These are phyloP conservation scores for Nemania sp. DNA, from an alignment of 2,329 filamentous ascomycete genomes.

Conservation along the genomic window DNA sequence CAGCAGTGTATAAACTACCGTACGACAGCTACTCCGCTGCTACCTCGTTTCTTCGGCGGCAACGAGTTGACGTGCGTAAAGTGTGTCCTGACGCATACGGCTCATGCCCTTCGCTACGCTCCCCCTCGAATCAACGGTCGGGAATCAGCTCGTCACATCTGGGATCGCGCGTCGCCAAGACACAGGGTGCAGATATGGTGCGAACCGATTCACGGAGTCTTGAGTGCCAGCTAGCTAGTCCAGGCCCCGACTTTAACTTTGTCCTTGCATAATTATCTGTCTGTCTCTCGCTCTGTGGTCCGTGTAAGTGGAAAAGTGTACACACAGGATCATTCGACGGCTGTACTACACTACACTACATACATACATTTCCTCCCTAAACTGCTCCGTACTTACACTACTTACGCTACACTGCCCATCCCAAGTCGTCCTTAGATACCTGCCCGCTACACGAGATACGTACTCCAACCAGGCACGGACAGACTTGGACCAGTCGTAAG, in stretches of 20 bases:
- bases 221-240: too few species aligned
- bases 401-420: background rate
- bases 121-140: constrained; percentile 35
- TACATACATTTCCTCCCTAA: too few species aligned
- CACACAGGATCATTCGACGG: too few species aligned
- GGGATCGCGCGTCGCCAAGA: constrained; percentile 42
- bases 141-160: constrained; percentile 37
- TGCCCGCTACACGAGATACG: background rate
- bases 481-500: constrained; percentile 4
- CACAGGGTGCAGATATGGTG: constrained; percentile 27
- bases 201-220: constrained; percentile 15
- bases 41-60: constrained; percentile 31
- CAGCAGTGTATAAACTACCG: too few species aligned
- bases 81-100: constrained; percentile 23
- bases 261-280: too few species aligned
- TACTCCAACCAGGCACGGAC: constrained; percentile 1
- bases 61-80: constrained; percentile 27
- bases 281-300: too few species aligned
- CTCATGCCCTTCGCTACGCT: constrained; percentile 22
- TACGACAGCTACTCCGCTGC: too few species aligned
- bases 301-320: too few species aligned
- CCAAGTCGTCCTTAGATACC: too few species aligned
- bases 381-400: too few species aligned
- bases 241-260: too few species aligned
- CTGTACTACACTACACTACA: too few species aligned